These are phyloP conservation scores for Fusarium mangiferae DNA, from an alignment of 2,329 filamentous ascomycete species.

Conservation along the genomic window DNA sequence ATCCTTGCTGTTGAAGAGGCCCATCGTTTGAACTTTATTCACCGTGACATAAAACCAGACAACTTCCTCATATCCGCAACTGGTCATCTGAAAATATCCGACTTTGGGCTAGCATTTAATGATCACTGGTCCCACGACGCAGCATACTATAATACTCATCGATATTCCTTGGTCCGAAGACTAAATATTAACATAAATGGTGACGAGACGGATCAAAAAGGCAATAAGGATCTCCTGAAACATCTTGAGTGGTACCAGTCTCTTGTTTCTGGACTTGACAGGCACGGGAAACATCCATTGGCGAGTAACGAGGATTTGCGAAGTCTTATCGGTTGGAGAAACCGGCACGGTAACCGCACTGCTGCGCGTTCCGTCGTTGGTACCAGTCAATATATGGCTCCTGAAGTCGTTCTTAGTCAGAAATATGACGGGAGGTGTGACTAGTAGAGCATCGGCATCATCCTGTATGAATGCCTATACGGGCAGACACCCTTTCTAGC, in stretches of 20 bases:
- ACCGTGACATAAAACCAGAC: conserved; percentile 96
- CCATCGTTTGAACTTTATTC: conserved; percentile 88
- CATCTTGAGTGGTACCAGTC: conserved; percentile 48
- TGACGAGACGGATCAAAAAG: conserved; percentile 75
- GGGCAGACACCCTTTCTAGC: conserved; percentile 90
- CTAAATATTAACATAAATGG: conserved; percentile 79
- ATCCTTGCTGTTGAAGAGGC: conserved; percentile 93
- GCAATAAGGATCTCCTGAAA: conserved; percentile 53
- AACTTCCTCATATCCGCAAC: conserved; percentile 92
- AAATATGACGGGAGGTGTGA: conserved; percentile 93
- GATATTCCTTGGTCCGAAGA: conserved; percentile 81
- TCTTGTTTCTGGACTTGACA: conserved; percentile 46
- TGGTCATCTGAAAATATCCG: conserved; percentile 93
- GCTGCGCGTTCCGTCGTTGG: conserved; percentile 89
- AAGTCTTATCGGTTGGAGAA: conserved; percentile 73
- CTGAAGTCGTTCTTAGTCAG: conserved; percentile 86
- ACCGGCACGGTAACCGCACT: conserved; percentile 73
- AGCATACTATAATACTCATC: conserved; percentile 84
- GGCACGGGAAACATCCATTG: conserved; percentile 48
- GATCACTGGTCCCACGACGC: conserved; percentile 95
- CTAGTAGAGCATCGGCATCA: conserved; percentile 96
- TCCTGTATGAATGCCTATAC: conserved; percentile 93
- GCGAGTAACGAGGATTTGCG: conserved; percentile 45
- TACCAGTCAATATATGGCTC: conserved; percentile 98
- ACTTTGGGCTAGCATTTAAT: conserved; percentile 95